Base-by-base conservation (phyloP, 2,329 filamentous ascomycete genomes). In the Monilinia laxa region DNA sequence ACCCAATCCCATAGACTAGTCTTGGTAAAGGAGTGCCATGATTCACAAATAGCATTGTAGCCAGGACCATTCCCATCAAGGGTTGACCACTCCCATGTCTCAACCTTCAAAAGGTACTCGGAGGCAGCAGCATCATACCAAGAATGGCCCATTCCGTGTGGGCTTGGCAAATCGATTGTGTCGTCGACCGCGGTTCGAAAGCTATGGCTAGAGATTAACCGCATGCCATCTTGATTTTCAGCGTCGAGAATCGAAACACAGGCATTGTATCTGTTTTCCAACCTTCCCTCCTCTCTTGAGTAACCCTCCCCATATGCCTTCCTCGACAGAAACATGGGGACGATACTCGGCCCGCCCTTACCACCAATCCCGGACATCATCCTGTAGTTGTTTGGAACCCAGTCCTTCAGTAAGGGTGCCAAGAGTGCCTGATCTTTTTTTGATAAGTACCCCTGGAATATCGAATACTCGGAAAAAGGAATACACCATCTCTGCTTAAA, bases 271-370 rank as follows among this genome's bases (percentile, higher is more conserved):
- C 25, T 47, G 11, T 59, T 59, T 40, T 47, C 40, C 3, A 59
- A 47, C 35, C 23, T 59, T 47, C 16, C 25, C 6, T 59, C 56
- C 18, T 47, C 56, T 59, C 25, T 31, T 3, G 40, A 47, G 42
- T 47, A 59, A 1, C 56, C 25, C 11, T 47, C 56, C 3, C 42
- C 23, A 42, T 59, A 47, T 31, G 4, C 16, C 18, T n/a, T 47
- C 16, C 23, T 59, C 11, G 25, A 59, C 18, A 59, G 18, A 47
- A 59, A 47, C 56, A 47, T 58, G 10, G 56, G 56, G 16, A 58
- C 18, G 4, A 47, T 47, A 14, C 56, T 31, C 14, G 40, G 18
- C 7, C 40, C 25, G 28, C 56, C 56, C 18, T 31, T 47, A 9
- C 40, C 56, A 31, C 25, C 56, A 6, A 47, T 47, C 5, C 56